Base-by-base conservation (phyloP, 768 basidiomycete species). In the Mrakia blollopis region DNA sequence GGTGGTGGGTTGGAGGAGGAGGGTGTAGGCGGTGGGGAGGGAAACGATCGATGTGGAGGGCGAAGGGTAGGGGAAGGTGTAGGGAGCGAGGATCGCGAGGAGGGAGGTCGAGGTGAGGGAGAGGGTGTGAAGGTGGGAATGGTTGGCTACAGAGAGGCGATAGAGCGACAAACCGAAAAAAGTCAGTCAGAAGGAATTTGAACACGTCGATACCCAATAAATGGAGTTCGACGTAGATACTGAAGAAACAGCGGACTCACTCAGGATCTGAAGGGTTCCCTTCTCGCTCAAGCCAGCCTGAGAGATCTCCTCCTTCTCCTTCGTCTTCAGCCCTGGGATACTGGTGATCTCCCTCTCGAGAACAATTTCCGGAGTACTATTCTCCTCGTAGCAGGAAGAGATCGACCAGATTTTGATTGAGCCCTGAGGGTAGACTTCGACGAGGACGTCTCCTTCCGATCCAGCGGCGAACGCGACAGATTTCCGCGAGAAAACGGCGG, bases 91-190 rank as follows among this genome's bases (percentile, higher is more conserved):
- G n/a, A 50, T 54, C 35, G 52, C 3, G 37, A 39, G 35, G 50
- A 73, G 72, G 11, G 76, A 25, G 50, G 37, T 52, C 4, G 67
- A 52, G 16, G 32, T 32, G 57, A 77, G 76, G 35, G 76, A 39
- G 28, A 77, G 71, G 7, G 76, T 77, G 76, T 77, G 76, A 14
- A 77, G 37, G 72, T 77, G 76, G 21, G 76, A 73, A 25, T 63
- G 76, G 71, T 57, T 65, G 61, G 76, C 76, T 77, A 35, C 21
- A 52, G n/a, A 65, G 32, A 52, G 32, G 11, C 18, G 57, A 37
- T 4, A 13, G 65, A 9, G 16, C n/a, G 3, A 41, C 21, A 41
- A 30, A 18, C 11, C 25, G 63, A 41, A 9, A 10, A 44, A 9
- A 67, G 44, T 11, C n/a, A 41, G 62, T 32, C 30, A 50, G 41